Conservation (phyloP, 2,329 filamentous ascomycete species). For the Botrytis aclada region DNA sequence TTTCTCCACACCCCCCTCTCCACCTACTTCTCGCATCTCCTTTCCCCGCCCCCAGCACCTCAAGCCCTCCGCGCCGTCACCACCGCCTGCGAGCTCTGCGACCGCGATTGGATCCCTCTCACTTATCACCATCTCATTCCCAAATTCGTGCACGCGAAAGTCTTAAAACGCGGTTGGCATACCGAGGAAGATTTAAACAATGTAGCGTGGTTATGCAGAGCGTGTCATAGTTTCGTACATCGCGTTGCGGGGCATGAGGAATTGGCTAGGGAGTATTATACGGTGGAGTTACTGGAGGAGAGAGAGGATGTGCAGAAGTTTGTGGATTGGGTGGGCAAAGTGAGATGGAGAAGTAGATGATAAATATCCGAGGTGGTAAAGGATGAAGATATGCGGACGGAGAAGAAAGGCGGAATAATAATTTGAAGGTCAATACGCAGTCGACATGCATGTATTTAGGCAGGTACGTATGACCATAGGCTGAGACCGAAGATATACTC, state of each 20-base stretch:
- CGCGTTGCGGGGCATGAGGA: slow-evolving; percentile 72
- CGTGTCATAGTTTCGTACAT: slow-evolving; percentile 83
- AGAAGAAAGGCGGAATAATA: background rate
- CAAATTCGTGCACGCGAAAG: slow-evolving; percentile 72
- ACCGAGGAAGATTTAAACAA: slow-evolving; percentile 69
- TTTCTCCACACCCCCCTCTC: slow-evolving; percentile 64
- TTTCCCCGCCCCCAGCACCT: slow-evolving; percentile 62
- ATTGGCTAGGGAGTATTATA: slow-evolving; percentile 69
- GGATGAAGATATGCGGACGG: background rate
- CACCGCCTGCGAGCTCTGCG: slow-evolving; percentile 72
- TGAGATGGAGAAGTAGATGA: slow-evolving; percentile 55
- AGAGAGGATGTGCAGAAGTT: slow-evolving; percentile 71
- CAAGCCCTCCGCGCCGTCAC: slow-evolving; percentile 51
- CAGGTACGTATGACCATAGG: background rate
- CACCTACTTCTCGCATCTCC: slow-evolving; percentile 57
- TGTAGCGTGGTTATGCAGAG: slow-evolving; percentile 82
- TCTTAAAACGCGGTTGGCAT: slow-evolving; percentile 76
- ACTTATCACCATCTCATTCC: slow-evolving; percentile 87
- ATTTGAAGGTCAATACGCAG: background rate
- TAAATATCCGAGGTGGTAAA: background rate
- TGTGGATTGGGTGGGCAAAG: slow-evolving; percentile 67
- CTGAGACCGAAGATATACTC: background rate
- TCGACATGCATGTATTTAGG: background rate
- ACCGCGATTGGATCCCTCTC: slow-evolving; percentile 68
- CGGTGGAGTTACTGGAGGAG: slow-evolving; percentile 65